These are phyloP conservation scores for Chrysanthemum seticuspe DNA, from an alignment of 129 eudicot genomes.

Conservation along the genomic window DNA sequence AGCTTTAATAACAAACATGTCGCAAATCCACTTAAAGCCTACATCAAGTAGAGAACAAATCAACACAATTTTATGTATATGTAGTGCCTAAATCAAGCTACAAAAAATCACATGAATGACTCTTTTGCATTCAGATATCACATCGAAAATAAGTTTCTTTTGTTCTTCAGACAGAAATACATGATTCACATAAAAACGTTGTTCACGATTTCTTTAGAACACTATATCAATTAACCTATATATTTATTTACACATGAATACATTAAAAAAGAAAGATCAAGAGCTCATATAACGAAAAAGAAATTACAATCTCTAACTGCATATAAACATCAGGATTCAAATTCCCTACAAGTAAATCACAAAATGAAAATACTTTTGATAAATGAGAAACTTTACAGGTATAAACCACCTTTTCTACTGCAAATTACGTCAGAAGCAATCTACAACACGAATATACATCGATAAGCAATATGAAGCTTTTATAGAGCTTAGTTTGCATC, in stretches of 20 bases:
- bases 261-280: not conserved
- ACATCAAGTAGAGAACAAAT: not conserved
- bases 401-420: no score
- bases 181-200: not conserved
- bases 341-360: not conserved
- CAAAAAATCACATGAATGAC: not conserved
- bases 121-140: not conserved
- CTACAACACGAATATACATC: not conserved
- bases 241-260: not conserved
- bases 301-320: constrained; percentile 11
- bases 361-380: no score
- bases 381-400: no score
- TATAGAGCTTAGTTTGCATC: not conserved
- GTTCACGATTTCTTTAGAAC: not conserved
- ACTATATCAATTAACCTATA: not conserved
- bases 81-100: not conserved
- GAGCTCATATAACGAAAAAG: not conserved
- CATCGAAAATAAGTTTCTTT: not conserved
- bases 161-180: constrained; percentile 2
- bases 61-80: not conserved
- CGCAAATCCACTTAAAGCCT: constrained; percentile 4
- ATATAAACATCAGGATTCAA: constrained; percentile 1
- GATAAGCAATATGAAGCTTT: not conserved
- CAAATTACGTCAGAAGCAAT: no score
- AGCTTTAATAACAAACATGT: not conserved